Percentiles rank a stretch among this genome's conserved stretches.
These are phyloP conservation scores for Uronychia binucleata DNA, from an alignment of 73 alveolate species.

Conservation along the genomic window DNA sequence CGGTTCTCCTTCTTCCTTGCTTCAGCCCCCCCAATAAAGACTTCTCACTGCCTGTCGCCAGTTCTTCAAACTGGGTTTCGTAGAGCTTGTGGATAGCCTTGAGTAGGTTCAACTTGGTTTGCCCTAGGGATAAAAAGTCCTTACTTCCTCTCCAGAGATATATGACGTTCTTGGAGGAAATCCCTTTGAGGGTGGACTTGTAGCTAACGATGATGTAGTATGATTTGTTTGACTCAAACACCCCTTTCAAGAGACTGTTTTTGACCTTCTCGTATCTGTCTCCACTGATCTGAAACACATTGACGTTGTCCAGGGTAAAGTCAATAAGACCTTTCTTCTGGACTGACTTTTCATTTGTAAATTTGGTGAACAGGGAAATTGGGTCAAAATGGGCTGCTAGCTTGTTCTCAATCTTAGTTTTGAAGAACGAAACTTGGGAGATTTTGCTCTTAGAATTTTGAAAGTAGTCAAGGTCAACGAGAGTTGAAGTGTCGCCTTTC, in stretches of 20 bases:
- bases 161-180: conserved; percentile 19
- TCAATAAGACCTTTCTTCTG: not conserved
- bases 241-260: conserved; percentile 11
- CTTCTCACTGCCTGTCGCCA: not conserved
- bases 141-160: conserved; percentile 52
- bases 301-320: not conserved
- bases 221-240: conserved; percentile 30
- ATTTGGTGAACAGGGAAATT: not conserved
- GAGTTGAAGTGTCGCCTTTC: not conserved
- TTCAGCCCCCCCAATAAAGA: not conserved
- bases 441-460: not conserved
- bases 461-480: not conserved
- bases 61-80: conserved; percentile 44
- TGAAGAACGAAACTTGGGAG: not conserved
- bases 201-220: conserved; percentile 30
- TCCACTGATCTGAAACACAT: not conserved
- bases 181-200: not conserved
- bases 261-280: conserved; percentile 15
- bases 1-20: not conserved
- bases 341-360: not conserved
- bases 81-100: conserved; percentile 35
- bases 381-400: not conserved
- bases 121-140: not conserved
- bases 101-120: not conserved
- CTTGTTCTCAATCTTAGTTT: not conserved